These are phyloP conservation scores for Sugiyamaella pinicola DNA, from an alignment of 1,139 yeast species.

Conservation along the genomic window DNA sequence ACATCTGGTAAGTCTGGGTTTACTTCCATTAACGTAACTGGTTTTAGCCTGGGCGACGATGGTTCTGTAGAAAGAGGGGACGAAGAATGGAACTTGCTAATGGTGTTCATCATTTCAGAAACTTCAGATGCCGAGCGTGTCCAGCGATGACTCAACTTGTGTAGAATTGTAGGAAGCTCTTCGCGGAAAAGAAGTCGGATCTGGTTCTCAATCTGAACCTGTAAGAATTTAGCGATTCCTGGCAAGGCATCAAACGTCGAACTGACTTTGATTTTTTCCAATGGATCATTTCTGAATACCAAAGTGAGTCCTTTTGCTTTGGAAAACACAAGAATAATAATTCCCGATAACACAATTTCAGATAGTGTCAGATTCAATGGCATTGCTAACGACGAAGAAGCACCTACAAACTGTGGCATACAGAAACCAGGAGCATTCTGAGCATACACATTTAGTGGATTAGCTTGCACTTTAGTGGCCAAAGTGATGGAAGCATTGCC, in stretches of 20 bases:
- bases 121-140: slow-evolving; percentile 49
- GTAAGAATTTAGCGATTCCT: slow-evolving; percentile 78
- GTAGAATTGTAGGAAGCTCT: slow-evolving; percentile 78
- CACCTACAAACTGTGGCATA: slow-evolving; percentile 66
- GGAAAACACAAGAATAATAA: slow-evolving; percentile 80
- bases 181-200: slow-evolving; percentile 80
- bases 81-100: neutral
- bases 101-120: slow-evolving; percentile 5
- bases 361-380: slow-evolving; percentile 78
- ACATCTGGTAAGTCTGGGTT: slow-evolving; percentile 60
- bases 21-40: slow-evolving; percentile 50
- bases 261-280: slow-evolving; percentile 77
- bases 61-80: slow-evolving; percentile 26
- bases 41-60: slow-evolving; percentile 32
- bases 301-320: slow-evolving; percentile 81
- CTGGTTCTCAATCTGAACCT: slow-evolving; percentile 79
- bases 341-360: slow-evolving; percentile 73
- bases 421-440: slow-evolving; percentile 52
- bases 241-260: slow-evolving; percentile 86
- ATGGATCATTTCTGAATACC: slow-evolving; percentile 86
- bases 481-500: slow-evolving; percentile 83
- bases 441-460: slow-evolving; percentile 73
- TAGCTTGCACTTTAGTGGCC: slow-evolving; percentile 83
- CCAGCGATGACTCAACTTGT: slow-evolving; percentile 73
- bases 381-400: slow-evolving; percentile 70